Evolutionary conservation across 176 grass and related monocot species (phyloP).

Genomic region (Puccinellia tenuiflora): DNA sequence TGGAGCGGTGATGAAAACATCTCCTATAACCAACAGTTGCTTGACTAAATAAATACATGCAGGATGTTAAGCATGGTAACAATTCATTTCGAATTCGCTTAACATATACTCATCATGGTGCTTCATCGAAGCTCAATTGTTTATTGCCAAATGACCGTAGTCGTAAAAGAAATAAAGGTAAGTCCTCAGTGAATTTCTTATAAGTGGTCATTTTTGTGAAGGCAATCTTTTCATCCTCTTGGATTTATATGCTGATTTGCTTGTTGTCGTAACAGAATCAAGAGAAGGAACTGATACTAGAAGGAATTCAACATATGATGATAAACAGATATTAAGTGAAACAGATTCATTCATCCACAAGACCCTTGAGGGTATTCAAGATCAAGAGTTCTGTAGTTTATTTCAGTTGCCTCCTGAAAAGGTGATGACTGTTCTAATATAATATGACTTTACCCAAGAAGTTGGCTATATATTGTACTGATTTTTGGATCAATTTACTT

Average conservation of each 20-base stretch:
- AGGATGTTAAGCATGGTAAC: conserved; percentile 61
- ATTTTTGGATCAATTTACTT: conserved; percentile 26
- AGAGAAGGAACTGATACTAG: conserved; percentile 36
- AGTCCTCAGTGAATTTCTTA: neutral
- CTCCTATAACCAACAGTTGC: conserved; percentile 7
- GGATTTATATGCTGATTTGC: conserved; percentile 1
- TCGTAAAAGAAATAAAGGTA: conserved; percentile 63
- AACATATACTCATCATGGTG: conserved; percentile 67
- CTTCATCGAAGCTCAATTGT: conserved; percentile 52
- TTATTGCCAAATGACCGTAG: conserved; percentile 38
- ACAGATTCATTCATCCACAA: conserved; percentile 45
- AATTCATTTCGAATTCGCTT: conserved; percentile 75
- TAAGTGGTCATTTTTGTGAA: neutral
- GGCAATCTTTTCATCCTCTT: neutral
- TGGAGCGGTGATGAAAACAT: neutral
- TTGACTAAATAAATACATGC: conserved; percentile 21
- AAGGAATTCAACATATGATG: conserved; percentile 28
- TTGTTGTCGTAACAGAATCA: conserved; percentile 31
- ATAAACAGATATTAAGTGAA: conserved; percentile 50
- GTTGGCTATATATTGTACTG: neutral
- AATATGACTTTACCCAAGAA: neutral
- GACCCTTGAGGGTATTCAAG: conserved; percentile 61
- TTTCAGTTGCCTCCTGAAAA: conserved; percentile 66
- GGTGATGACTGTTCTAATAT: conserved; percentile 22
- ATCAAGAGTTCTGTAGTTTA: conserved; percentile 58